Conservation (phyloP, 371 early-diverging fungal species). For the Mucor mucedo region DNA sequence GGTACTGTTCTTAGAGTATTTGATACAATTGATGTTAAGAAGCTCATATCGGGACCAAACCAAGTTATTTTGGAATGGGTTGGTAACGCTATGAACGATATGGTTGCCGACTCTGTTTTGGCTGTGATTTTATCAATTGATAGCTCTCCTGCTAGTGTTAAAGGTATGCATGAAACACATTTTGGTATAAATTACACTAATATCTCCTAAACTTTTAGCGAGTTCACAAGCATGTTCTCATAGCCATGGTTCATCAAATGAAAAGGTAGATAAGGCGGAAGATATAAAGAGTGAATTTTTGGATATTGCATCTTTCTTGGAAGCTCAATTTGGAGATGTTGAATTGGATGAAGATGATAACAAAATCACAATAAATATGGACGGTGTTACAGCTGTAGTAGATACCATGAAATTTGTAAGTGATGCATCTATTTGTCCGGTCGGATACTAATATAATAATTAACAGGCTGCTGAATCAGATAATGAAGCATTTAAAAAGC, state of each 20-base stretch:
- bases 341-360: conserved; percentile 45
- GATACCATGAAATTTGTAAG: conserved; percentile 56
- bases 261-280: conserved; percentile 17
- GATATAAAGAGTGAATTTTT: conserved; percentile 41
- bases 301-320: conserved; percentile 39
- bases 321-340: conserved; percentile 51
- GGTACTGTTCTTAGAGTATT: conserved; percentile 68
- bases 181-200: too few species aligned
- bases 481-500: conserved; percentile 36
- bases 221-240: conserved; percentile 50
- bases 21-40: conserved; percentile 77
- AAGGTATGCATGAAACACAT: conserved; percentile 46
- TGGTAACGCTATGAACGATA: conserved; percentile 90
- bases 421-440: not conserved
- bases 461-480: conserved; percentile 41
- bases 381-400: conserved; percentile 50
- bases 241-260: conserved; percentile 24
- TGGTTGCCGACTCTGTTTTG: conserved; percentile 94
- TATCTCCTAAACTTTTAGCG: conserved; percentile 21
- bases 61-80: conserved; percentile 89
- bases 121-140: conserved; percentile 88
- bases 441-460: not conserved
- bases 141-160: conserved; percentile 90
- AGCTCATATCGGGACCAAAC: conserved; percentile 51
- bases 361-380: conserved; percentile 47